Conservation (phyloP, 768 basidiomycete species). For the Lepiota subincarnata region DNA sequence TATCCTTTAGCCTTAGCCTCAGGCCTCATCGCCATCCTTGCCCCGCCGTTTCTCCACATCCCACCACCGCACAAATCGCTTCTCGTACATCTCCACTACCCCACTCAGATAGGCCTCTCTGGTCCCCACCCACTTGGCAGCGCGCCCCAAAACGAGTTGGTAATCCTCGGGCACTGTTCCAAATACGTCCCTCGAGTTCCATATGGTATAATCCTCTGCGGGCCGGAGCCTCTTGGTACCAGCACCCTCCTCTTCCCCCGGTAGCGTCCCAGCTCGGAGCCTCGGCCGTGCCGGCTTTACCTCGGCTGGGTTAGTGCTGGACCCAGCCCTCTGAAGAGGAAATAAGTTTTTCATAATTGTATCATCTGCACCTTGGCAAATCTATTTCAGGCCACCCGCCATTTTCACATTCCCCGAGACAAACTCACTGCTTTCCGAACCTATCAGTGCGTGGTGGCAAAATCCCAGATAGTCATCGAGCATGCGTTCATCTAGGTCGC, state of each 20-base stretch:
- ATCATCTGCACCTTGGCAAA: constrained; percentile 17
- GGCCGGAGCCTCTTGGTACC: constrained; percentile 31
- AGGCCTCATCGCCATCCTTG: neutral
- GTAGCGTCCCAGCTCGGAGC: neutral
- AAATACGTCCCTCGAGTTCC: constrained; percentile 60
- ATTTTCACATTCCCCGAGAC: neutral
- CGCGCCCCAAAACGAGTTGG: constrained; percentile 45
- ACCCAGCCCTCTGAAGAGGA: constrained; percentile 24
- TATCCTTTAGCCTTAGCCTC: neutral
- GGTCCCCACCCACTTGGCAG: constrained; percentile 54
- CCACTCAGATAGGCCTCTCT: constrained; percentile 43
- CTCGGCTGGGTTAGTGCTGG: neutral
- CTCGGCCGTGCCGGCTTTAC: neutral
- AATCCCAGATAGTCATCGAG: constrained; percentile 67
- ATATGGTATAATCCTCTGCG: constrained; percentile 62
- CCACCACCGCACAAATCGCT: constrained; percentile 54
- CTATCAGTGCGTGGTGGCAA: constrained; percentile 51
- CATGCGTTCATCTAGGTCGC: constrained; percentile 44
- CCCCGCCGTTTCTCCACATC: constrained; percentile 19
- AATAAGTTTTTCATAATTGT: constrained; percentile 38
- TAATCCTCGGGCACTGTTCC: constrained; percentile 55
- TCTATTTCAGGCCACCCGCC: neutral
- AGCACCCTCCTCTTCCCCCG: constrained; percentile 13
- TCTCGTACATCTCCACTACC: constrained; percentile 65
- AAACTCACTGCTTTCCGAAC: constrained; percentile 20